Percentiles rank a stretch among this genome's conserved stretches.
Evolutionary conservation across 495 filamentous ascomycete species (phyloP).

Genomic region (Halenospora varia): DNA sequence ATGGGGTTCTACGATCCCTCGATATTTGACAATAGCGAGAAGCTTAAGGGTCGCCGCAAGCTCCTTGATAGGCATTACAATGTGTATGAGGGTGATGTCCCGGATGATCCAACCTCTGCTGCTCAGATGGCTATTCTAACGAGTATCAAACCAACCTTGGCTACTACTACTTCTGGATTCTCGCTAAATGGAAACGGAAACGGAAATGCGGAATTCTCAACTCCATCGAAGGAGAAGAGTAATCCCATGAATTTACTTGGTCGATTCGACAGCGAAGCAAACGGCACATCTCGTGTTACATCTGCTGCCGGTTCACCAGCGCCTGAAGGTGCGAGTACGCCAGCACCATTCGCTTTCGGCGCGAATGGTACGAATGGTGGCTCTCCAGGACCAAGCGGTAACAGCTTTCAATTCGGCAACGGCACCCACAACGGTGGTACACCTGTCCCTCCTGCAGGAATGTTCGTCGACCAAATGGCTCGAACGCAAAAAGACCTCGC

Average conservation of each 20-base stretch:
- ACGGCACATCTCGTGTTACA: slow-evolving; percentile 63
- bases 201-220: slow-evolving; percentile 34
- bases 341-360: slow-evolving; percentile 53
- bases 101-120: slow-evolving; percentile 82
- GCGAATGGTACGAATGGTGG: slow-evolving; percentile 38
- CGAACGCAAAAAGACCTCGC: slow-evolving; percentile 48
- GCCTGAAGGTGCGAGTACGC: slow-evolving; percentile 69
- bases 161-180: slow-evolving; percentile 25
- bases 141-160: slow-evolving; percentile 57
- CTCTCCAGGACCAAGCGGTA: slow-evolving; percentile 36
- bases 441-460: slow-evolving; percentile 21
- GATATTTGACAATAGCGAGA: slow-evolving; percentile 76
- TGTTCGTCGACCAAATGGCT: slow-evolving; percentile 30
- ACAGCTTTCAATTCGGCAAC: slow-evolving; percentile 24
- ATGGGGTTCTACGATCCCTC: slow-evolving; percentile 85
- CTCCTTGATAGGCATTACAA: slow-evolving; percentile 84
- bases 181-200: slow-evolving; percentile 7
- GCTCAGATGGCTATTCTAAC: slow-evolving; percentile 78
- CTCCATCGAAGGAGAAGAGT: slow-evolving; percentile 49
- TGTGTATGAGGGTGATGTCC: slow-evolving; percentile 78
- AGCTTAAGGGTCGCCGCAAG: slow-evolving; percentile 71
- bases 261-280: slow-evolving; percentile 51
- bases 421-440: slow-evolving; percentile 27
- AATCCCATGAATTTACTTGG: slow-evolving; percentile 52
- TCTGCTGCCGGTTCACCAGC: slow-evolving; percentile 84